phyloP scores from a whole-genome alignment of 257 asterid species.

The Avicennia marina region DNA sequence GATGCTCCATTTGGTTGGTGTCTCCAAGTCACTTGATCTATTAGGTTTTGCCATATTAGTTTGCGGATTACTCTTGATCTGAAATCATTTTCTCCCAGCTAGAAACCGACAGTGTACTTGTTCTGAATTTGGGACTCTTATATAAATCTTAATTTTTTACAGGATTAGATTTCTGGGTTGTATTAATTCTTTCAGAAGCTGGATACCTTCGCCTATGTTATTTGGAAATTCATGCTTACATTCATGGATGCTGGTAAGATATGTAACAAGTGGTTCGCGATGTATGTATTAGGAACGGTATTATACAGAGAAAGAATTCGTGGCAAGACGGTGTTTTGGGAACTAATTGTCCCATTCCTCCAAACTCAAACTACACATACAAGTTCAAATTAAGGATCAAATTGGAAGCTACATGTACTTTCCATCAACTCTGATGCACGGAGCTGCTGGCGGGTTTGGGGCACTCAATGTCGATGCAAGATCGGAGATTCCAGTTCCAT shows the following conservation, averaged over 20 bases:
- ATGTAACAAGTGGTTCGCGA: background rate
- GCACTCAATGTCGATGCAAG: constrained; percentile 72
- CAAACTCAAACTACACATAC: constrained; percentile 71
- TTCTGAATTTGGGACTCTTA: too few relatives aligned
- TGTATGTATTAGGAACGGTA: constrained; percentile 75
- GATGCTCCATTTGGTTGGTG: background rate
- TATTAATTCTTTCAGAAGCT: too few relatives aligned
- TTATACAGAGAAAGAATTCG: constrained; percentile 92
- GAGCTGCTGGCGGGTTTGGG: constrained; percentile 89
- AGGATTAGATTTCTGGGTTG: too few relatives aligned
- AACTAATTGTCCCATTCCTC: constrained; percentile 86
- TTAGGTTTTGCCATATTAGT: background rate
- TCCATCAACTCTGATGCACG: constrained; percentile 86
- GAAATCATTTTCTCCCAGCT: too few relatives aligned
- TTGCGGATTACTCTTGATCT: background rate
- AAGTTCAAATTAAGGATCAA: constrained; percentile 91
- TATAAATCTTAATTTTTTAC: too few relatives aligned
- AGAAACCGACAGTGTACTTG: too few relatives aligned
- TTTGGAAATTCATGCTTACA: too few relatives aligned
- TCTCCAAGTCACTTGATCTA: too few relatives aligned
- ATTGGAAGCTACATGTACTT: constrained; percentile 89
- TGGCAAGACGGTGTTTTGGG: constrained; percentile 99
- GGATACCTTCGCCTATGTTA: too few relatives aligned
- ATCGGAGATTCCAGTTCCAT: constrained; percentile 90
- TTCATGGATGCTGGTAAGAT: too few relatives aligned